phyloP scores from a whole-genome alignment of 2,329 filamentous ascomycete genomes.

The Elsinoe ampelina region DNA sequence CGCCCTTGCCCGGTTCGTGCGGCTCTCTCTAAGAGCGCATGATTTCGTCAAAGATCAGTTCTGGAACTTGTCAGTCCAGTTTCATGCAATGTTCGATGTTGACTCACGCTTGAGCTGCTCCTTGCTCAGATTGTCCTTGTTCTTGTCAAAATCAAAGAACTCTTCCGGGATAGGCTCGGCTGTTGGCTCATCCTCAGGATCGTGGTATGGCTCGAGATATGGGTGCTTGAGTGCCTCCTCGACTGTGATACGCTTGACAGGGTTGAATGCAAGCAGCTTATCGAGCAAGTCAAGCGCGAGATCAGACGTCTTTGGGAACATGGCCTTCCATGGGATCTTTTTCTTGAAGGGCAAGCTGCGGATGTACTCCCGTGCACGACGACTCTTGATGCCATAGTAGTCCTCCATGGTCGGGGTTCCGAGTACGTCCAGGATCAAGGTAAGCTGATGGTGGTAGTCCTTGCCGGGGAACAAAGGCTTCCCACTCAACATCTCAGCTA shows the following conservation, averaged over 20 bases:
- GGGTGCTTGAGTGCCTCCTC: constrained; percentile 96
- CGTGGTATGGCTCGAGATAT: constrained; percentile 97
- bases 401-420: constrained; percentile 99
- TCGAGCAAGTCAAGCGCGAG: constrained; percentile 87
- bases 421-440: constrained; percentile 90
- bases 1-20: neutral
- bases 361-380: constrained; percentile 94
- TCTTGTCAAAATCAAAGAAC: constrained; percentile 99
- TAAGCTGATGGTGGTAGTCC: constrained; percentile 98
- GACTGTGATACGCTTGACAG: constrained; percentile 95
- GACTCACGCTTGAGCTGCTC: constrained; percentile 82
- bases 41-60: constrained; percentile 94
- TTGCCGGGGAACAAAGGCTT: constrained; percentile 98
- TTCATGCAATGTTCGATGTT: constrained; percentile 7
- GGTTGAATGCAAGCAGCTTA: constrained; percentile 95
- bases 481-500: constrained; percentile 97
- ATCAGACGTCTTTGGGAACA: constrained; percentile 99
- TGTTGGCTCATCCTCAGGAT: constrained; percentile 95
- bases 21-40: constrained; percentile 50
- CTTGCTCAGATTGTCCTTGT: constrained; percentile 97
- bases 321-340: constrained; percentile 91
- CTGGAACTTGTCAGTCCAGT: constrained; percentile 29
- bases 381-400: constrained; percentile 99
- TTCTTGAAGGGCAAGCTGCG: constrained; percentile 54
- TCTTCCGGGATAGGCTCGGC: constrained; percentile 95